Evolutionary conservation across 2,329 filamentous ascomycete species (phyloP).

Genomic region (Aspergillus sergii): DNA sequence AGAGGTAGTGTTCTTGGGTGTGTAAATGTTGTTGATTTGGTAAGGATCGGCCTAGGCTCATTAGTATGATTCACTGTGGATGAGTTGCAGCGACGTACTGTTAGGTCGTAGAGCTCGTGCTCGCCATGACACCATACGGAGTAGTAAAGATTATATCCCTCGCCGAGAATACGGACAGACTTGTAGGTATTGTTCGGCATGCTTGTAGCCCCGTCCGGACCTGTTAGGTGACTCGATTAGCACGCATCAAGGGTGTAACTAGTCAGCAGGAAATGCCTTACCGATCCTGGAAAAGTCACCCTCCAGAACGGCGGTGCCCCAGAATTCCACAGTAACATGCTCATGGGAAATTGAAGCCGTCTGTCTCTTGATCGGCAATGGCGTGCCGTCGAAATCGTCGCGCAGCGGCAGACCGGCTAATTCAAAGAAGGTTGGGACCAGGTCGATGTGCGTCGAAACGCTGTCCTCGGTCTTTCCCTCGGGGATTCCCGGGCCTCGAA

Average conservation of each 20-base stretch:
- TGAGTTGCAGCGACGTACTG: constrained; percentile 20
- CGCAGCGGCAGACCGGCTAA: constrained; percentile 44
- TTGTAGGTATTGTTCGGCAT: constrained; percentile 45
- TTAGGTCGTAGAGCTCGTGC: constrained; percentile 45
- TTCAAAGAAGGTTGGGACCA: constrained; percentile 63
- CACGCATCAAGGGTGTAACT: background rate
- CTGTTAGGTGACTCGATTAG: constrained; percentile 11
- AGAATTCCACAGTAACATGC: constrained; percentile 62
- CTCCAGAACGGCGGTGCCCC: constrained; percentile 47
- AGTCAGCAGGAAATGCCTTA: constrained; percentile 13
- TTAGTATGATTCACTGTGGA: background rate
- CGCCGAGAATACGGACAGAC: constrained; percentile 38
- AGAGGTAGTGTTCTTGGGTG: background rate
- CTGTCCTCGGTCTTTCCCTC: constrained; percentile 44
- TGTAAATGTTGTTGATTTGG: constrained; percentile 39
- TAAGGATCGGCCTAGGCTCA: constrained; percentile 37
- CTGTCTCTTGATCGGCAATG: constrained; percentile 48
- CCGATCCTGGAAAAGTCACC: constrained; percentile 31
- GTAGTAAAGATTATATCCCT: constrained; percentile 43
- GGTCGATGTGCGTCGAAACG: constrained; percentile 65
- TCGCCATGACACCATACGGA: constrained; percentile 46
- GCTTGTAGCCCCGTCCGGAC: constrained; percentile 18
- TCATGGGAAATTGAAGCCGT: constrained; percentile 45
- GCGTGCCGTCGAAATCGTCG: constrained; percentile 59
- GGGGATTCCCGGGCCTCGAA: constrained; percentile 61